These are phyloP conservation scores for Leccinum arenicola DNA, from an alignment of 768 basidiomycete species.

Conservation along the genomic window DNA sequence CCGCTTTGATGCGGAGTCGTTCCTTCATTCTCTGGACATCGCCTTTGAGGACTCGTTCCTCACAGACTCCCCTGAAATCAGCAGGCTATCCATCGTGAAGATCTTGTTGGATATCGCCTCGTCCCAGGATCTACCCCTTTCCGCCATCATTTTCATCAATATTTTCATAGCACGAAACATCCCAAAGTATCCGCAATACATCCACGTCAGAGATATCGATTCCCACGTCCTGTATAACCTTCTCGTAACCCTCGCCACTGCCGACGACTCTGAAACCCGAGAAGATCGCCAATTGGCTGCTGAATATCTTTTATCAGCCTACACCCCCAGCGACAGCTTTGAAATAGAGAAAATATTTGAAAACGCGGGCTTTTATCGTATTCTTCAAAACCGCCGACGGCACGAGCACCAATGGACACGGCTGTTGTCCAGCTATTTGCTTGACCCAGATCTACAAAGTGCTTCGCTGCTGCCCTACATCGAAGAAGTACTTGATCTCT, in stretches of 20 bases:
- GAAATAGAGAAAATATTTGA: conserved; percentile 68
- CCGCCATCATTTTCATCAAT: conserved; percentile 80
- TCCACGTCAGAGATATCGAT: conserved; percentile 43
- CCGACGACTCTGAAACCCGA: conserved; percentile 70
- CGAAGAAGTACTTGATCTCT: conserved; percentile 55
- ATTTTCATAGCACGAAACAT: conserved; percentile 97
- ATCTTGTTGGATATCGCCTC: conserved; percentile 79
- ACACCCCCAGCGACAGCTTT: conserved; percentile 79
- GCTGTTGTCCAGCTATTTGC: conserved; percentile 69
- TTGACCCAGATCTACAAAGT: conserved; percentile 62
- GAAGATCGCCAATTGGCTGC: conserved; percentile 95
- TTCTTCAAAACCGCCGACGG: conserved; percentile 77
- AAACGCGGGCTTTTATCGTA: conserved; percentile 85
- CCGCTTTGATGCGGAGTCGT: conserved; percentile 88
- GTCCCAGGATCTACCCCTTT: conserved; percentile 46
- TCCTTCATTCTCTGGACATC: conserved; percentile 90
- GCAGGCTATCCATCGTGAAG: conserved; percentile 78
- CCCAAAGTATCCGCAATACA: conserved; percentile 92
- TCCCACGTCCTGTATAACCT: conserved; percentile 70
- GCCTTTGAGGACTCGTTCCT: conserved; percentile 93
- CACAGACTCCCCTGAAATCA: conserved; percentile 64
- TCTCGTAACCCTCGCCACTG: conserved; percentile 73
- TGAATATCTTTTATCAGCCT: conserved; percentile 89
- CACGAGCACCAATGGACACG: conserved; percentile 75
- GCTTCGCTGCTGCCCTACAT: conserved; percentile 65